Conservation (phyloP, 2,329 filamentous ascomycete genomes). For the Chlorencoelia australis region DNA sequence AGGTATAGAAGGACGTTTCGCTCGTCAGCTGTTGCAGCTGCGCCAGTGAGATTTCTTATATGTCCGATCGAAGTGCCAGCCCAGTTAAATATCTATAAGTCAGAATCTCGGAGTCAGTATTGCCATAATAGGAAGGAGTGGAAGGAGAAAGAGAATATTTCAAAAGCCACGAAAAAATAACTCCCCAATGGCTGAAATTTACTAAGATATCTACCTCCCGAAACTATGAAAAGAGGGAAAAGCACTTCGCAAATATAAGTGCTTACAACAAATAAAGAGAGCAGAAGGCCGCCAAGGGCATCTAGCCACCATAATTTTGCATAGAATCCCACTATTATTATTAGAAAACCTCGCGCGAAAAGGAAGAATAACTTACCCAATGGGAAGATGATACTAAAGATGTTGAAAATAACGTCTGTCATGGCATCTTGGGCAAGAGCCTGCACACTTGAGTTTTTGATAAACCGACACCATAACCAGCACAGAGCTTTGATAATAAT, state of each 20-base stretch:
- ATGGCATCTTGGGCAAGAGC: conserved; percentile 54
- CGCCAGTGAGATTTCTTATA: conserved; percentile 47
- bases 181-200: no score
- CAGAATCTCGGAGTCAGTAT: no score
- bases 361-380: conserved; percentile 27
- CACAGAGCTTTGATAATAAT: conserved; percentile 50
- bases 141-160: no score
- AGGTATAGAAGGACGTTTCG: conserved; percentile 49
- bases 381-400: conserved; percentile 51
- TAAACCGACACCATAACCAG: conserved; percentile 46
- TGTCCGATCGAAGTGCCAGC: conserved; percentile 50
- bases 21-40: conserved; percentile 40
- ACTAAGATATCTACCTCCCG: no score
- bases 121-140: no score
- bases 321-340: conserved; percentile 40
- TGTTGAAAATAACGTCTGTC: conserved; percentile 55
- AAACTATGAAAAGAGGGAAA: no score
- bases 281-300: conserved; percentile 46
- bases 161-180: no score
- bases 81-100: conserved; percentile 66
- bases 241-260: no score
- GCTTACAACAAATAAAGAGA: conserved; percentile 58
- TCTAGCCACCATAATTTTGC: conserved; percentile 58
- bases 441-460: conserved; percentile 55
- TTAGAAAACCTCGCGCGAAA: not conserved